Conservation (phyloP, 495 filamentous ascomycete genomes). For the Trichoderma reesei region DNA sequence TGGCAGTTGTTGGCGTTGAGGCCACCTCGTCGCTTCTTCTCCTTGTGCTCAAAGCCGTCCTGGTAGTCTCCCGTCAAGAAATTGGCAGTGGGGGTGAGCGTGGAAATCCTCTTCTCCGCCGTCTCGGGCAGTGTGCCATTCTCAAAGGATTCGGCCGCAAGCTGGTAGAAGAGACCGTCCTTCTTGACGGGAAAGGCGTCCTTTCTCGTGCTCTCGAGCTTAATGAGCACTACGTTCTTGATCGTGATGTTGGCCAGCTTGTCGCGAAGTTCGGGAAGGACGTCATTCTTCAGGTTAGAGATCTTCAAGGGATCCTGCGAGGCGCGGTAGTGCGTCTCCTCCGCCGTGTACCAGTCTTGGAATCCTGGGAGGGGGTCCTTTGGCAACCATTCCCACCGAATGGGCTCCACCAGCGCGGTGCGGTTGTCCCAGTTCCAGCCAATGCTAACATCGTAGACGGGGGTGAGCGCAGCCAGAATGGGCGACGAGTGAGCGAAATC, state of each 20-base stretch:
- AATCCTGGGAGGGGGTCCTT: conserved; percentile 8
- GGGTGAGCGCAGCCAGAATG: neutral
- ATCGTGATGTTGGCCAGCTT: conserved; percentile 30
- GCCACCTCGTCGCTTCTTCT: conserved; percentile 27
- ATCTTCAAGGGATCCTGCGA: conserved; percentile 34
- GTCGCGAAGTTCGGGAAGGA: conserved; percentile 25
- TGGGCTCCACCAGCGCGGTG: neutral
- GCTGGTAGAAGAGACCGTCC: conserved; percentile 29
- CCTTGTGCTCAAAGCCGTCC: conserved; percentile 27
- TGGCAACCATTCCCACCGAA: conserved; percentile 3
- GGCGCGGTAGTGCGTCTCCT: conserved; percentile 26
- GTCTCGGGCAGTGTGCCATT: conserved; percentile 18
- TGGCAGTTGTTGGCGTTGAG: conserved; percentile 34
- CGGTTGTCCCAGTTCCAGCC: neutral
- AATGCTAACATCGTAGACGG: conserved; percentile 1
- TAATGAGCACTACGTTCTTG: conserved; percentile 34
- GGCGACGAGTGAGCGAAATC: conserved; percentile 7
- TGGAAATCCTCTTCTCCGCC: conserved; percentile 24
- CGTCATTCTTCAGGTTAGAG: conserved; percentile 29
- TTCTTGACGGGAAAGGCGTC: conserved; percentile 38
- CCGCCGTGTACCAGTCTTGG: neutral
- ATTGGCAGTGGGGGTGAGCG: conserved; percentile 32
- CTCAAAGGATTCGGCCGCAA: conserved; percentile 24
- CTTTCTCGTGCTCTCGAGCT: conserved; percentile 39
- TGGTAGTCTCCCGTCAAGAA: conserved; percentile 33